Conservation (phyloP, 2,329 filamentous ascomycete species). For the Alternaria angustiovoidea region DNA sequence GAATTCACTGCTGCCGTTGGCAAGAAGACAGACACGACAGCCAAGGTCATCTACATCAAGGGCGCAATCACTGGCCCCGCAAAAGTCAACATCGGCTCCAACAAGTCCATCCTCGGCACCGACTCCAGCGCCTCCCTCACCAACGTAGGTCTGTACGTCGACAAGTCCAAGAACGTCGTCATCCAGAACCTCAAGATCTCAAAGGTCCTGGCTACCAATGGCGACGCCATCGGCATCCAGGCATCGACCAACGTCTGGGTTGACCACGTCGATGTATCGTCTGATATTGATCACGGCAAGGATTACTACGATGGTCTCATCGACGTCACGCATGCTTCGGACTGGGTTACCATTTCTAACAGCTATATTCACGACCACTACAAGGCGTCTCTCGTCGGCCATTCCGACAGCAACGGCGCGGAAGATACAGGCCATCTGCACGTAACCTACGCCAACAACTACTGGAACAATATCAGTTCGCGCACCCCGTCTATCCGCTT, state of each 20-base stretch:
- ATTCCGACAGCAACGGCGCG: constrained; percentile 65
- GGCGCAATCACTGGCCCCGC: neutral
- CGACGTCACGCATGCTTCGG: constrained; percentile 69
- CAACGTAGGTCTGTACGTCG: constrained; percentile 28
- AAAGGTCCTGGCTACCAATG: constrained; percentile 54
- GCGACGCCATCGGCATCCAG: constrained; percentile 63
- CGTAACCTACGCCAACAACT: constrained; percentile 73
- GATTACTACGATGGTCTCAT: constrained; percentile 75
- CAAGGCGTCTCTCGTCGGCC: constrained; percentile 66
- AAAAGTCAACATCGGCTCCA: constrained; percentile 56
- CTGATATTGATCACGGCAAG: constrained; percentile 67
- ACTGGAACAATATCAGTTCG: constrained; percentile 70
- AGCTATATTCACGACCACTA: constrained; percentile 65
- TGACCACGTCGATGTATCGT: constrained; percentile 72
- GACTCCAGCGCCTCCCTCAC: constrained; percentile 59
- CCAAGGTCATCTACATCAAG: neutral
- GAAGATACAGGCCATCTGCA: constrained; percentile 69
- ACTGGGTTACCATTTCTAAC: constrained; percentile 67
- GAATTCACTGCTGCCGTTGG: constrained; percentile 55
- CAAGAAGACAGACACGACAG: constrained; percentile 43
- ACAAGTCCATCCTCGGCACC: constrained; percentile 62
- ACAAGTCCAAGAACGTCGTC: constrained; percentile 60
- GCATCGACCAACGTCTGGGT: constrained; percentile 65
- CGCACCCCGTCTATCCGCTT: constrained; percentile 71
- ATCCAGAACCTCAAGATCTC: constrained; percentile 64